Evolutionary conservation across 2,329 filamentous ascomycete species (phyloP).

Genomic region (Apiospora malaysiana): DNA sequence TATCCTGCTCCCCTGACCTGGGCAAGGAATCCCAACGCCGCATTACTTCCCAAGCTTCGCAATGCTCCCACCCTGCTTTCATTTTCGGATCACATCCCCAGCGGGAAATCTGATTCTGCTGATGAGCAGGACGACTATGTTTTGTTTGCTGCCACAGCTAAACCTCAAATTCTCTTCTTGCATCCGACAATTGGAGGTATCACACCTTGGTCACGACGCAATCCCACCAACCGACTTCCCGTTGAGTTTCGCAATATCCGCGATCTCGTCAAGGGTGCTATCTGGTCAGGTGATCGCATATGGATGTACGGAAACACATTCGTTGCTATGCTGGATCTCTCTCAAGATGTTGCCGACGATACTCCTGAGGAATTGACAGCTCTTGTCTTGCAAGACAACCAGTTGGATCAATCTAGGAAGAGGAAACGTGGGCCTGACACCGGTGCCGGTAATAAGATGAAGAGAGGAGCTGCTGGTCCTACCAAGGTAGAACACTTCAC

Average conservation of each 20-base stretch:
- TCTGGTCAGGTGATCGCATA: slow-evolving; percentile 81
- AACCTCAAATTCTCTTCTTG: slow-evolving; percentile 75
- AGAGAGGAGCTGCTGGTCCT: slow-evolving; percentile 44
- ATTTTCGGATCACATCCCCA: slow-evolving; percentile 62
- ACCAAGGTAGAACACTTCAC: slow-evolving; percentile 34
- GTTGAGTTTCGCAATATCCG: slow-evolving; percentile 74
- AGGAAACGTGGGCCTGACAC: slow-evolving; percentile 58
- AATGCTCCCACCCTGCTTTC: slow-evolving; percentile 70
- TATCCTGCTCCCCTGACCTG: slow-evolving; percentile 61
- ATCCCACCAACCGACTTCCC: slow-evolving; percentile 78
- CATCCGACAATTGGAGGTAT: slow-evolving; percentile 78
- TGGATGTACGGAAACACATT: slow-evolving; percentile 90
- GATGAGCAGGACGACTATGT: slow-evolving; percentile 52
- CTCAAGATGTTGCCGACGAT: slow-evolving; percentile 64
- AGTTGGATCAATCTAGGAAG: slow-evolving; percentile 50
- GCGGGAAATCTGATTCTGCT: slow-evolving; percentile 33
- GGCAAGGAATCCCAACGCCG: slow-evolving; percentile 74
- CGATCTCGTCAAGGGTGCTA: slow-evolving; percentile 80
- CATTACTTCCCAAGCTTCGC: slow-evolving; percentile 72
- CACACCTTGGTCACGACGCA: slow-evolving; percentile 84
- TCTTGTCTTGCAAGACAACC: slow-evolving; percentile 35
- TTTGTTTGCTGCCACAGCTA: slow-evolving; percentile 60
- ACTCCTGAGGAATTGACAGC: slow-evolving; percentile 39
- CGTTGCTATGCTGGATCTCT: slow-evolving; percentile 90
- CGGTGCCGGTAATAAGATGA: slow-evolving; percentile 61